phyloP scores from a whole-genome alignment of 345 rosid species.

The Lumnitzera littorea region DNA sequence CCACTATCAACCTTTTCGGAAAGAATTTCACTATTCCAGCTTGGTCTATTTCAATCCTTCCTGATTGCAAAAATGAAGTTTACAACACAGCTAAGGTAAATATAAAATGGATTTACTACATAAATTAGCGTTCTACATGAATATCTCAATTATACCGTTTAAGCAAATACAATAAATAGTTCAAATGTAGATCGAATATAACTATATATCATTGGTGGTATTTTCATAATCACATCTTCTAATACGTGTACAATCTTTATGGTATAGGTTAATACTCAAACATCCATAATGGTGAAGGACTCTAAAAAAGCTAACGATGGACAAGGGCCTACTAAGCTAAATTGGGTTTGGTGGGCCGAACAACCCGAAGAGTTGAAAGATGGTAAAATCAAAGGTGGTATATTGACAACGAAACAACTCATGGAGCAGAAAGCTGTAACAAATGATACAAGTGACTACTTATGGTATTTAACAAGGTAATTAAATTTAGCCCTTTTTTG shows the following conservation, averaged over 20 bases:
- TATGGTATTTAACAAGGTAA: constrained; percentile 75
- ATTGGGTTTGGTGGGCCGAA: constrained; percentile 63
- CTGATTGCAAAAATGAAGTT: constrained; percentile 42
- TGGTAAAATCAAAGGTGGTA: constrained; percentile 24
- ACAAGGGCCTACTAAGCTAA: constrained; percentile 14
- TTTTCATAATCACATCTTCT: no score
- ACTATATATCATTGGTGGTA: no score
- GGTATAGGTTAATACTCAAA: constrained; percentile 42
- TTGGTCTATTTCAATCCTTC: constrained; percentile 67
- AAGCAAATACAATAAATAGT: no score
- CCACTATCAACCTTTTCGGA: constrained; percentile 35
- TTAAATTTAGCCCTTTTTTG: no score
- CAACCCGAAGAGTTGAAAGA: constrained; percentile 1
- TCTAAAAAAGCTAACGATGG: constrained; percentile 21
- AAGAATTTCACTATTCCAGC: constrained; percentile 38
- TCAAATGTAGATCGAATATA: no score
- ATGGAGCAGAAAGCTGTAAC: constrained; percentile 49
- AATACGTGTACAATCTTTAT: not conserved
- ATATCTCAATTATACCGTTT: no score
- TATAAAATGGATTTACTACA: no score
- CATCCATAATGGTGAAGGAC: constrained; percentile 30
- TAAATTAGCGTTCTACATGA: no score
- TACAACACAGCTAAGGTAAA: constrained; percentile 59
- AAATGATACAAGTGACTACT: constrained; percentile 47
- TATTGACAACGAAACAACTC: constrained; percentile 16